Percentiles rank a stretch among this genome's conserved stretches.
These are phyloP conservation scores for Austroboletus festivus DNA, from an alignment of 768 basidiomycete genomes.

Conservation along the genomic window DNA sequence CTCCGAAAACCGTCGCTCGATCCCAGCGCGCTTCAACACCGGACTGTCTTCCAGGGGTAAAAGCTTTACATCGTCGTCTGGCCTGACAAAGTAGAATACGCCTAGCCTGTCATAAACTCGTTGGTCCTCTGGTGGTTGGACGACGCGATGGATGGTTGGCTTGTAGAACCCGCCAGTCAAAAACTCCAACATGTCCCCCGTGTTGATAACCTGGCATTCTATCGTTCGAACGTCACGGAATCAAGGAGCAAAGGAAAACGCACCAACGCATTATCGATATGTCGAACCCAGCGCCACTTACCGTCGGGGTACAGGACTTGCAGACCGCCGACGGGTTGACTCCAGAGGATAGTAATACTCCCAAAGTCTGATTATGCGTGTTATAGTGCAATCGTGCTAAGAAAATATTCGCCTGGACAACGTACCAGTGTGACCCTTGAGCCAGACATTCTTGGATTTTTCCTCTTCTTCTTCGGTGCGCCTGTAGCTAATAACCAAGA, in stretches of 20 bases:
- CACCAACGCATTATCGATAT: conserved; percentile 57
- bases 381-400: background rate
- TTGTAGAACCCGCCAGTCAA: conserved; percentile 59
- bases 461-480: conserved; percentile 47
- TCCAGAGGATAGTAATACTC: conserved; percentile 55
- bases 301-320: conserved; percentile 54
- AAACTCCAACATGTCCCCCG: conserved; percentile 58
- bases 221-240: background rate
- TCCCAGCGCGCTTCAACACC: conserved; percentile 44
- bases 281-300: conserved; percentile 56
- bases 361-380: conserved; percentile 44
- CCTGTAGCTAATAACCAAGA: conserved; percentile 39
- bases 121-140: conserved; percentile 57
- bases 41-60: conserved; percentile 46
- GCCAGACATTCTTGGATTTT: conserved; percentile 53
- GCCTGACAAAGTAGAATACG: conserved; percentile 54
- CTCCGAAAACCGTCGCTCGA: conserved; percentile 37
- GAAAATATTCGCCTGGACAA: background rate
- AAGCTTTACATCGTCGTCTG: conserved; percentile 49
- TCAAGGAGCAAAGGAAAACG: conserved; percentile 6
- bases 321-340: conserved; percentile 56
- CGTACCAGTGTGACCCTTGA: conserved; percentile 58
- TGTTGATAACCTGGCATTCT: conserved; percentile 51
- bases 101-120: conserved; percentile 48
- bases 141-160: conserved; percentile 59